A percentile compares a stretch with the other conserved stretches of the same genome.
Evolutionary conservation across 1,139 yeast genomes (phyloP).

Genomic region (Debaryomyces sp.): DNA sequence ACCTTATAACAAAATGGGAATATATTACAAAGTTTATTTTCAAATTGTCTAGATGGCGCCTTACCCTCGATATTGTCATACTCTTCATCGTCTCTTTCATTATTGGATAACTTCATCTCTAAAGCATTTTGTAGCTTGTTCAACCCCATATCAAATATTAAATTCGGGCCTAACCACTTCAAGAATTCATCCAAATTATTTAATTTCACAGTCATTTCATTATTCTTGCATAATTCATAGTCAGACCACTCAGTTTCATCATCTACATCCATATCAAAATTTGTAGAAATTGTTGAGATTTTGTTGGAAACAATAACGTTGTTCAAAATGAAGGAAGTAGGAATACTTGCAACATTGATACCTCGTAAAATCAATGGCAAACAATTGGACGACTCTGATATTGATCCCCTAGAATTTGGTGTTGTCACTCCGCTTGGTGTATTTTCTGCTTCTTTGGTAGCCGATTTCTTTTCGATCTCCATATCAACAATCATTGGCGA

Average conservation of each 20-base stretch:
- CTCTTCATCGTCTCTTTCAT: constrained; percentile 5
- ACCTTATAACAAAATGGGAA: constrained; percentile 42
- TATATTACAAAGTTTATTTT: constrained; percentile 20
- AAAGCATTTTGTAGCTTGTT: constrained; percentile 18
- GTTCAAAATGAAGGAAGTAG: constrained; percentile 47
- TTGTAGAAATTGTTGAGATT: constrained; percentile 18
- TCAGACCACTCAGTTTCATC: constrained; percentile 41
- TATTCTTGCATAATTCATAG: constrained; percentile 30
- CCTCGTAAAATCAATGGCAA: constrained; percentile 66
- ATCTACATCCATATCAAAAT: constrained; percentile 38
- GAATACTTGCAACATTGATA: constrained; percentile 62
- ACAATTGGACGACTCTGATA: constrained; percentile 51
- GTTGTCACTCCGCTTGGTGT: constrained; percentile 2
- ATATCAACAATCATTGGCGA: not conserved
- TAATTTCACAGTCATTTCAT: constrained; percentile 34
- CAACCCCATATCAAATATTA: constrained; percentile 42
- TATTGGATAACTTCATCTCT: constrained; percentile 16
- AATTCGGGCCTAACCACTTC: constrained; percentile 33
- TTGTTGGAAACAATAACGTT: constrained; percentile 17
- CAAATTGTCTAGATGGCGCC: constrained; percentile 16
- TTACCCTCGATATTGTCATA: constrained; percentile 13
- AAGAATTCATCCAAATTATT: constrained; percentile 38
- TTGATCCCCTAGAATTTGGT: constrained; percentile 12
- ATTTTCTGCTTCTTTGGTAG: not conserved
- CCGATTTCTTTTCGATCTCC: not conserved